Evolutionary conservation across 768 basidiomycete genomes (phyloP), one percentile per base, ranked within the genome.

Genomic region (Russula abietina): DNA sequence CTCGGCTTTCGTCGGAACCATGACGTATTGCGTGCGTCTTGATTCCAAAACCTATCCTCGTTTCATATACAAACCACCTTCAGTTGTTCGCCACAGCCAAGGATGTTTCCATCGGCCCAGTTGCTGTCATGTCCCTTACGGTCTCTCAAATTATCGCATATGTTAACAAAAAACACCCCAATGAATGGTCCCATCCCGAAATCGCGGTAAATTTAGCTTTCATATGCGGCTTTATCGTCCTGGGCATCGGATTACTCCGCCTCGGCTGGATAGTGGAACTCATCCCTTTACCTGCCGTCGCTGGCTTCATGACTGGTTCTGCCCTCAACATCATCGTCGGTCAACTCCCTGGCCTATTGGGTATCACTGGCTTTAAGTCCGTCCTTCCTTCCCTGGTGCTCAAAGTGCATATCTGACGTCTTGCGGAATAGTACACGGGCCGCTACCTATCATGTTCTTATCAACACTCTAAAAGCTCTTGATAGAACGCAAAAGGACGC

Each of bases 91-190:
- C 94, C 26, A 98, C 97, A 0, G 92, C 92, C 32, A 98, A 98
- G 74, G 97, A 99, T 78, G 91, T 99, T 46, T 95, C 93, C n/a
- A 98, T 99, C 68, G 97, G 97, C 55, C 97, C 97, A 2, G 96
- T 98, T 68, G 96, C 97, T 9, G 96, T 99, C 72, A 97, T 99
- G 94, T 95, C 93, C 2, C 81, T 97, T 55, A 89, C 90, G 22
- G 84, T 86, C 19, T 81, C 91, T 9, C 85, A 91, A 72, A 85
- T 98, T 66, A 90, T 98, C 71, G 76, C 80, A 16, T 73, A 81
- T 39, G 83, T 97, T 57, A 70, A 87, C 49, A 69, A 76, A 0
- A 69, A 72, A 11, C 75, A 85, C 68, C 86, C 83, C 1, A 75
- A 74, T n/a, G 70, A 78, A 68, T 96, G 85, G 83, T 68, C 75